Percentiles rank a stretch among this genome's conserved stretches.
phyloP scores from a whole-genome alignment of 2,329 filamentous ascomycete genomes.

The Fusarium verticillioides region DNA sequence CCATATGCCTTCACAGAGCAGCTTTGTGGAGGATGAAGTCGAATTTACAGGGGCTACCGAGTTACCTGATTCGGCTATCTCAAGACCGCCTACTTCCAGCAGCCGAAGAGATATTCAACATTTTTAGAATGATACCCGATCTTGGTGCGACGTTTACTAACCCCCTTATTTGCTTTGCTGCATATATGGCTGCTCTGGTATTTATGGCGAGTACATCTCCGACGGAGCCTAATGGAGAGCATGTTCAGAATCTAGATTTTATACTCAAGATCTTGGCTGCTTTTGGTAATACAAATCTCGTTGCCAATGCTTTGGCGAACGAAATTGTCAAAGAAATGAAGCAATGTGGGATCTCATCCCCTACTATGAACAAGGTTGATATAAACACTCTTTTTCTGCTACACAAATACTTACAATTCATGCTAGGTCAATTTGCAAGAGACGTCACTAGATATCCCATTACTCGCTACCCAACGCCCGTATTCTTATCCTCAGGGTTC shows the following conservation, averaged over 20 bases:
- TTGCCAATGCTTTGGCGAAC: background rate
- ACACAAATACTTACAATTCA: background rate
- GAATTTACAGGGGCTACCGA: background rate
- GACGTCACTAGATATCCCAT: background rate
- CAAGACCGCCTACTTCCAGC: conserved; percentile 17
- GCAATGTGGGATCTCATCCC: background rate
- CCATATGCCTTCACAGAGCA: conserved; percentile 20
- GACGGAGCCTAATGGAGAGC: background rate
- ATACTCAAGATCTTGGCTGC: conserved; percentile 7
- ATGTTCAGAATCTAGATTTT: conserved; percentile 3
- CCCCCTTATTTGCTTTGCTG: conserved; percentile 17
- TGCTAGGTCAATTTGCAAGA: background rate
- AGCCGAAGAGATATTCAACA: conserved; percentile 15
- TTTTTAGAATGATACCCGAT: conserved; percentile 17
- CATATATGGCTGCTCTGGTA: conserved; percentile 17
- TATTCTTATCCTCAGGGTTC: background rate
- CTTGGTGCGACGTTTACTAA: conserved; percentile 4
- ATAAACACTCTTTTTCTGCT: accelerated
- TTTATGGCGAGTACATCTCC: background rate
- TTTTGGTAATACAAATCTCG: background rate
- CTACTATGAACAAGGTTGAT: conserved; percentile 4
- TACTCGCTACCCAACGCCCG: conserved; percentile 7
- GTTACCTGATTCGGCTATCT: conserved; percentile 11
- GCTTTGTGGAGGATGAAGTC: conserved; percentile 22
- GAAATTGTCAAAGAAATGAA: conserved; percentile 19